A percentile compares a stretch with the other conserved stretches of the same genome.
Evolutionary conservation across 306 rosid genomes (phyloP).

Genomic region (Sphenostylis stenocarpa): DNA sequence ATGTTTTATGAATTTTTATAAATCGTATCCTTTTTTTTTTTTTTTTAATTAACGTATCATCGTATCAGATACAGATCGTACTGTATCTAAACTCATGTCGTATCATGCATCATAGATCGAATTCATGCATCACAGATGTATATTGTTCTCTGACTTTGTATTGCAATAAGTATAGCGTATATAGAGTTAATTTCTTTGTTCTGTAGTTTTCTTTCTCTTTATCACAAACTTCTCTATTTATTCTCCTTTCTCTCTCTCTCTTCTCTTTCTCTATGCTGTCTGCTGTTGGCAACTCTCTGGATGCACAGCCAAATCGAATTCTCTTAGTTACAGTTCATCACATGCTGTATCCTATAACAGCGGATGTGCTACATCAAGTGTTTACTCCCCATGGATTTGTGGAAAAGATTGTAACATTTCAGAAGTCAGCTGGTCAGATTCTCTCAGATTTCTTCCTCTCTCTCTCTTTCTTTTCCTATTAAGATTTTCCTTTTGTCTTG

Average conservation of each 20-base stretch:
- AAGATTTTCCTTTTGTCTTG: conserved; percentile 23
- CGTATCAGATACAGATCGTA: too few relatives aligned
- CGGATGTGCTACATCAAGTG: conserved; percentile 99
- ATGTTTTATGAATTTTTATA: too few relatives aligned
- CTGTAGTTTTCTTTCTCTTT: conserved; percentile 47
- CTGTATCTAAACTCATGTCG: too few relatives aligned
- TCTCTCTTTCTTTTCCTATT: conserved; percentile 48
- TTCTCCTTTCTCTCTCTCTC: conserved; percentile 85
- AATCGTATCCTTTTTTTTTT: too few relatives aligned
- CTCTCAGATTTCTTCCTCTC: conserved; percentile 67
- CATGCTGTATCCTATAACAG: conserved; percentile 98
- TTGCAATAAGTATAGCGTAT: conserved; percentile 30
- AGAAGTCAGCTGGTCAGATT: conserved; percentile 99
- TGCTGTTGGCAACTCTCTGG: conserved; percentile 71
- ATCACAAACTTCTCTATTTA: conserved; percentile 69
- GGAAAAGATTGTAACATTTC: conserved; percentile 98
- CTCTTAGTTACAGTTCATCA: conserved; percentile 98
- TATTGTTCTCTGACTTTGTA: conserved; percentile 5
- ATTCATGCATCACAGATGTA: too few relatives aligned
- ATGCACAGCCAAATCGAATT: conserved; percentile 96
- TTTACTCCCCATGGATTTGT: conserved; percentile 97
- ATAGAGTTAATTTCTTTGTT: conserved; percentile 30
- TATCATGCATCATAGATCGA: too few relatives aligned
- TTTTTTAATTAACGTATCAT: too few relatives aligned
- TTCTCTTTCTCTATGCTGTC: conserved; percentile 82